Conservation (phyloP, 1,284 basidiomycete genomes). For the Pseudozyma pruni region DNA sequence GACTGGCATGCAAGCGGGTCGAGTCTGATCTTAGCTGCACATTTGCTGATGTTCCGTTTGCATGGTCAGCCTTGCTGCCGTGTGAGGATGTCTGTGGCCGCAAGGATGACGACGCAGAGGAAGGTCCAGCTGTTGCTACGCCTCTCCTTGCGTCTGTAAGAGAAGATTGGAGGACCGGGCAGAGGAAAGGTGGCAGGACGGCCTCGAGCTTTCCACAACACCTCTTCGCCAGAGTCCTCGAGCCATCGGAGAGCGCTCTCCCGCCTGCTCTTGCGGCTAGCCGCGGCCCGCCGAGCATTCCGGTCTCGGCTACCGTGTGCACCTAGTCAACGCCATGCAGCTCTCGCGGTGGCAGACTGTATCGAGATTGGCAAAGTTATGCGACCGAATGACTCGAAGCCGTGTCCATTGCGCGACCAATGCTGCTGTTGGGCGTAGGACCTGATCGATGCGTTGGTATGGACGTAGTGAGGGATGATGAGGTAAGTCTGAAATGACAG, state of each 20-base stretch:
- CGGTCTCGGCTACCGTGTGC: slow-evolving; percentile 24
- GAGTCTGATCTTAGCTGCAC: neutral
- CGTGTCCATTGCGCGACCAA: too few species aligned
- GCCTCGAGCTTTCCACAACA: slow-evolving; percentile 3
- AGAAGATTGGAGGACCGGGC: slow-evolving; percentile 15
- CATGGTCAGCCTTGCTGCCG: neutral
- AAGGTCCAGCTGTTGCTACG: slow-evolving; percentile 3
- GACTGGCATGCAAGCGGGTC: neutral
- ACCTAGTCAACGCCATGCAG: slow-evolving; percentile 24
- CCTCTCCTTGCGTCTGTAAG: neutral
- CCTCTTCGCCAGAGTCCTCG: neutral
- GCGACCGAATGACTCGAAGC: too few species aligned
- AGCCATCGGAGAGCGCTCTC: slow-evolving; percentile 2
- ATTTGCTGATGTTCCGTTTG: neutral
- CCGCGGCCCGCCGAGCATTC: slow-evolving; percentile 33
- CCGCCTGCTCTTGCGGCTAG: slow-evolving; percentile 15
- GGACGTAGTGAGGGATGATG: neutral
- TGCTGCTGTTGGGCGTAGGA: too few species aligned
- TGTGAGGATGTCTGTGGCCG: neutral
- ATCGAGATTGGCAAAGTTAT: too few species aligned
- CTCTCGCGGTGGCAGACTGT: neutral
- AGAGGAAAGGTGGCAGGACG: slow-evolving; percentile 21
- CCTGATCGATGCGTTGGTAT: slow-evolving; percentile 3
- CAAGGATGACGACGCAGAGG: neutral
- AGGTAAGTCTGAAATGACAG: slow-evolving; percentile 10